Evolutionary conservation across 2,329 filamentous ascomycete species (phyloP), one percentile per base, ranked within the genome.

Genomic region (Parascedosporium putredinis): DNA sequence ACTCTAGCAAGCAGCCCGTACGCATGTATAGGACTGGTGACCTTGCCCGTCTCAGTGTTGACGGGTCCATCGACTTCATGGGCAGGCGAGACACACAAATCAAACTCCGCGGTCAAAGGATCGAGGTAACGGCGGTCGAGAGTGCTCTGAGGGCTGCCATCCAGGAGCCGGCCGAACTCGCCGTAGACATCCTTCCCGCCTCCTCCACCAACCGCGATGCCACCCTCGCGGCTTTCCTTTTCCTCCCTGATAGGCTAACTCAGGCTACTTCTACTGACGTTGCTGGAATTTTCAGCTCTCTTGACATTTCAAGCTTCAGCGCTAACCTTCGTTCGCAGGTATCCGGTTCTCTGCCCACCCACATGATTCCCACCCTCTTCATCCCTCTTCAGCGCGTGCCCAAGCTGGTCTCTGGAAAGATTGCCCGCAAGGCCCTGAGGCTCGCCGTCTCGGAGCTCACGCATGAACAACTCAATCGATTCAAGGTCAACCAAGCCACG

Each of bases 31-130:
- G 66, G 49, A 72, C 71, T 3, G 72, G 71, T 7, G 71, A 75
- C 53, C 60, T 74, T 8, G 71, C 61, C 6, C 59, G 58, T 43
- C 69, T 70, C 25, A 57, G 66, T 31, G 57, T 58, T 1, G 64
- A 71, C 49, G 66, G 67, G 2, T 56, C 58, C 23, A 56, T 74
- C 9, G 55, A 64, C 1, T 73, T 67, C 48, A 57, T 73, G 43
- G 75, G 74, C 42, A 65, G 76, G 22, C 74, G 73, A 54, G 76
- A 80, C 54, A 67, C 67, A 0, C 76, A 79, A 56, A 68, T 79
- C 44, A 81, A 81, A 58, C 58, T 80, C 14, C 67, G 70, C 24
- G 80, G 79, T 23, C 78, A 71, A 53, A 60, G 75, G 47, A 65
- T 76, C 47, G 79, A 74, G 60, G 27, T 31, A 31, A 31, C 27